A percentile compares a stretch with the other conserved stretches of the same genome.
Conservation (phyloP, 2,329 filamentous ascomycete genomes). For the Neoscytalidium dimidiatum region DNA sequence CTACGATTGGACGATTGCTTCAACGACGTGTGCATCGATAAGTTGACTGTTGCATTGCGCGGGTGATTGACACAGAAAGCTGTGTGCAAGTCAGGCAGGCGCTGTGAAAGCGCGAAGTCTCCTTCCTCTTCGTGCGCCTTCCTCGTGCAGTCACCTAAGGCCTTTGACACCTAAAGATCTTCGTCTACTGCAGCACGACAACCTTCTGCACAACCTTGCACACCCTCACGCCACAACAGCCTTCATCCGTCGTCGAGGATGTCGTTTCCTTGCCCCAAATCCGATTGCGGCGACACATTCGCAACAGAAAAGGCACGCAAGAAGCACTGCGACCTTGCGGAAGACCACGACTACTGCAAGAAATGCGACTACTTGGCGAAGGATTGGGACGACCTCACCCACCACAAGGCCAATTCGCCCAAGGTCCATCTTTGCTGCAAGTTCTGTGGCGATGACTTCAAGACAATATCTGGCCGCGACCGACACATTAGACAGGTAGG, state of each 20-base stretch:
- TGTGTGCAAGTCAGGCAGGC: no score
- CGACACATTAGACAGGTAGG: constrained; percentile 55
- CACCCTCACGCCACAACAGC: background rate
- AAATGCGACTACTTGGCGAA: constrained; percentile 49
- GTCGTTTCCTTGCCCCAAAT: constrained; percentile 44
- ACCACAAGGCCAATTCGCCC: constrained; percentile 48
- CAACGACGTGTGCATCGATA: no score
- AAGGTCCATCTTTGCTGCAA: constrained; percentile 56
- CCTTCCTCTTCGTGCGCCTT: no score
- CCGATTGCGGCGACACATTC: constrained; percentile 50
- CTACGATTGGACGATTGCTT: no score
- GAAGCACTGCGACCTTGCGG: constrained; percentile 51
- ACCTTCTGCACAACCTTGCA: background rate
- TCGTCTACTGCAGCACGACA: no score
- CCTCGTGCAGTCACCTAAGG: no score
- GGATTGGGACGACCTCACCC: constrained; percentile 45
- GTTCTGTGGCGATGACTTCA: constrained; percentile 59
- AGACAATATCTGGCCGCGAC: constrained; percentile 53
- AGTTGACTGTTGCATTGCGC: no score
- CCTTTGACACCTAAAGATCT: no score
- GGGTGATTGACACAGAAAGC: no score
- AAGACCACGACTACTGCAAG: constrained; percentile 49
- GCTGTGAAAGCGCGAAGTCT: no score
- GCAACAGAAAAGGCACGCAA: constrained; percentile 48
- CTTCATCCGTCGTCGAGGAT: background rate